These are phyloP conservation scores for Triglochin maritima DNA, from an alignment of 106 monocot species.

Conservation along the genomic window DNA sequence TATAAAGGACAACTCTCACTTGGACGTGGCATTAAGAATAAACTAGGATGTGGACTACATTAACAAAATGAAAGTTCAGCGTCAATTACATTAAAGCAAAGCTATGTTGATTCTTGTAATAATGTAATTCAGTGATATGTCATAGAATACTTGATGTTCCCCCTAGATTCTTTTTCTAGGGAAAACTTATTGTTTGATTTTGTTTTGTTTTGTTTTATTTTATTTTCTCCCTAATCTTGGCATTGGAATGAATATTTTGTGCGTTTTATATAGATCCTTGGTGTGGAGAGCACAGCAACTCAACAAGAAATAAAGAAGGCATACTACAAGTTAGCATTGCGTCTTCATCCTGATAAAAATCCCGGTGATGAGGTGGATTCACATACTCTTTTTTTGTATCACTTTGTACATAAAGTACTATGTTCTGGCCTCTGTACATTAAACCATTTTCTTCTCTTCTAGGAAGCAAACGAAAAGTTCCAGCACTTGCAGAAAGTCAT, in stretches of 20 bases:
- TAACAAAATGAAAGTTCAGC: no score
- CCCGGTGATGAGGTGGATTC: constrained; percentile 78
- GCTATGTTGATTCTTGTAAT: no score
- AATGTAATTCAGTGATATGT: no score
- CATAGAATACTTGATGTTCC: no score
- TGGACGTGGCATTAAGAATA: no score
- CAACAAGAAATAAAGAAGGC: constrained; percentile 97
- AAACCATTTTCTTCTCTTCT: constrained; percentile 2
- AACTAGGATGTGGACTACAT: no score
- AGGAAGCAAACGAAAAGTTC: constrained; percentile 99
- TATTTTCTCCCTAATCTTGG: neutral
- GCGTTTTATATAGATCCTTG: constrained; percentile 60
- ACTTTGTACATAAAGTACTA: neutral
- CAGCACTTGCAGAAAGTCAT: constrained; percentile 95
- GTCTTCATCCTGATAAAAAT: constrained; percentile 98
- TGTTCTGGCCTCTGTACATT: neutral
- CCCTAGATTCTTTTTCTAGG: neutral
- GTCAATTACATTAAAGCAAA: no score
- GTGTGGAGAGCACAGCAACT: constrained; percentile 74
- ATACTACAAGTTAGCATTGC: constrained; percentile 89
- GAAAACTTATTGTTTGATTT: neutral
- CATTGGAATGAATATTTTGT: neutral
- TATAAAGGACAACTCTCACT: no score
- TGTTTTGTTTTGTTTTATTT: neutral
- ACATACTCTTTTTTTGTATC: neutral